phyloP scores from a whole-genome alignment of 2,329 filamentous ascomycete genomes.

The Emmonsiellopsis sp. region DNA sequence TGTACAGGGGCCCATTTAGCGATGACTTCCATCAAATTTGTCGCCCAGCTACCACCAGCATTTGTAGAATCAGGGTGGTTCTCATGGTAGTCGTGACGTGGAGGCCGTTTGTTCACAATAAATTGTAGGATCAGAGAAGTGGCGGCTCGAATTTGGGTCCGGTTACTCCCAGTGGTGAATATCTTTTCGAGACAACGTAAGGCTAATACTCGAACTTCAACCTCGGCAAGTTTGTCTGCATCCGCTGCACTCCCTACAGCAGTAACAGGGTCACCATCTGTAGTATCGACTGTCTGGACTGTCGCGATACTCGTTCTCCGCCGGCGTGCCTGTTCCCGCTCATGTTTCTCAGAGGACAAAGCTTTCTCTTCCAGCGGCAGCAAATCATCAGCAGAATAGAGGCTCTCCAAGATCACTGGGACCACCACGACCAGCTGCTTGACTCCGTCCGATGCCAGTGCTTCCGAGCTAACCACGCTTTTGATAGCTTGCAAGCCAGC shows the following conservation, averaged over 20 bases:
- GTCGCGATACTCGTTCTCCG: constrained; percentile 73
- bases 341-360: constrained; percentile 57
- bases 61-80: constrained; percentile 30
- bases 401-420: constrained; percentile 75
- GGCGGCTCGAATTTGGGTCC: constrained; percentile 69
- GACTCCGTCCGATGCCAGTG: constrained; percentile 63
- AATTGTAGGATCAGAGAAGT: constrained; percentile 67
- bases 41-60: constrained; percentile 62
- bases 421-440: constrained; percentile 70
- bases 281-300: constrained; percentile 60
- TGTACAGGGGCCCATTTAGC: constrained; percentile 88
- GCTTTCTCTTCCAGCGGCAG: constrained; percentile 58
- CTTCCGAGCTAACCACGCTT: constrained; percentile 70
- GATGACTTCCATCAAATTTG: constrained; percentile 68
- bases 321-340: constrained; percentile 52
- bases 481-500: constrained; percentile 69
- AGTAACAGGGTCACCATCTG: constrained; percentile 54
- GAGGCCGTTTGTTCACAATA: constrained; percentile 48
- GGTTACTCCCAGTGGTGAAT: constrained; percentile 66
- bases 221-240: constrained; percentile 79
- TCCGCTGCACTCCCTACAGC: constrained; percentile 73
- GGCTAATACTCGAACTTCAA: constrained; percentile 76
- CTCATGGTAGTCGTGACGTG: constrained; percentile 40
- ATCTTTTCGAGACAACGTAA: constrained; percentile 80
- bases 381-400: constrained; percentile 68